These are phyloP conservation scores for Macrolepiota fuliginosa DNA, from an alignment of 768 basidiomycete species.

Conservation along the genomic window DNA sequence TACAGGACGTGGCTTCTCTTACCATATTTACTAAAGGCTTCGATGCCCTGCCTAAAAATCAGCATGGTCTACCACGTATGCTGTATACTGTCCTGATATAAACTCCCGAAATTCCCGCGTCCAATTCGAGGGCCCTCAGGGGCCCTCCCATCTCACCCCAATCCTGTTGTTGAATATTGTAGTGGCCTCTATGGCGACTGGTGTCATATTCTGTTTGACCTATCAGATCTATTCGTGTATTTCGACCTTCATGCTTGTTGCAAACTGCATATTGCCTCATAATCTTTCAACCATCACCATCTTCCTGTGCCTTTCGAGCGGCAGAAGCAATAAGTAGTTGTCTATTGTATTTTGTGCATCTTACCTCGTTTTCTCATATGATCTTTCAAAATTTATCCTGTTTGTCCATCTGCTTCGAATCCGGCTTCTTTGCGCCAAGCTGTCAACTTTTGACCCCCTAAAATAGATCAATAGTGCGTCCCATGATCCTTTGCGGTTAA, in stretches of 20 bases:
- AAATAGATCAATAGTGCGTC: background rate
- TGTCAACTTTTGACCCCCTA: background rate
- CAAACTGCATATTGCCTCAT: background rate
- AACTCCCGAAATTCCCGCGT: background rate
- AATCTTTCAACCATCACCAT: background rate
- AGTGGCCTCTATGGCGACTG: constrained; percentile 3
- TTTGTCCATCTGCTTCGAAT: background rate
- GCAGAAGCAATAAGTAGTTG: background rate
- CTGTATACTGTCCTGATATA: background rate
- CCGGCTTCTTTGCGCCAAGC: background rate
- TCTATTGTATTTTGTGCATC: background rate
- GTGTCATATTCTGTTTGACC: background rate
- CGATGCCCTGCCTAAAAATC: background rate
- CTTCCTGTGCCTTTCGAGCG: background rate
- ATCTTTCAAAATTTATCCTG: background rate
- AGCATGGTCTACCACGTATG: background rate
- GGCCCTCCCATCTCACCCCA: background rate
- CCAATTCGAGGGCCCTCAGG: background rate
- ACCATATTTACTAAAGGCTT: background rate
- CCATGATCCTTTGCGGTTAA: background rate
- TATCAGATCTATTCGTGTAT: background rate
- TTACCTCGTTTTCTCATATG: background rate
- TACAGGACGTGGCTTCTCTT: background rate
- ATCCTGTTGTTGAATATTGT: background rate
- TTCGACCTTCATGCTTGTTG: background rate